These are phyloP conservation scores for Vicia villosa DNA, from an alignment of 306 rosid genomes.

Conservation along the genomic window DNA sequence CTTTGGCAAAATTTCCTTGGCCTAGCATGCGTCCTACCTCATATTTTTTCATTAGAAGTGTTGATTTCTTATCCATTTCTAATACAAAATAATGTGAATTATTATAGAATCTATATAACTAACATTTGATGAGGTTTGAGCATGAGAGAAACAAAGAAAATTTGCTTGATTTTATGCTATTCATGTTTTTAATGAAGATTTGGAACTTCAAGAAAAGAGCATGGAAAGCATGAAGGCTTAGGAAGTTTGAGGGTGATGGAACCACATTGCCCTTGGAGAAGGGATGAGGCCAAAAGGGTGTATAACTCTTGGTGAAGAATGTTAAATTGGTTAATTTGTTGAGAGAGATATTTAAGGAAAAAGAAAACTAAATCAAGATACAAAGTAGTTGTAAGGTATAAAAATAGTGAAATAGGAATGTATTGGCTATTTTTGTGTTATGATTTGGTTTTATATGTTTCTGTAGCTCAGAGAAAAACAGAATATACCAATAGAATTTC, in stretches of 20 bases:
- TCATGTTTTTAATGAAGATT: background rate
- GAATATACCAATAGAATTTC: no score
- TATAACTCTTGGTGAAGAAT: background rate
- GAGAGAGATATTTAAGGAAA: constrained; percentile 27
- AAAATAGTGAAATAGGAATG: constrained; percentile 20
- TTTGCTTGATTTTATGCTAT: background rate
- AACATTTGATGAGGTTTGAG: background rate
- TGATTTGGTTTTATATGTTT: no score
- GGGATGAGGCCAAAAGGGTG: constrained; percentile 25
- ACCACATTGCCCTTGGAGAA: constrained; percentile 28
- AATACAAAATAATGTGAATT: background rate
- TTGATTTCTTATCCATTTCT: constrained; percentile 35
- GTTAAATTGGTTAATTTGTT: constrained; percentile 19
- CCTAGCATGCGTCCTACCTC: constrained; percentile 63
- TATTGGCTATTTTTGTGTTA: no score
- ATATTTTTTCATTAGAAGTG: constrained; percentile 52
- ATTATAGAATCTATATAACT: background rate
- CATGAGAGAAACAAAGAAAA: background rate
- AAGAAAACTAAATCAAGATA: constrained; percentile 25
- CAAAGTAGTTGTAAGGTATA: constrained; percentile 2
- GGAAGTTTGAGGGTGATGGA: constrained; percentile 13
- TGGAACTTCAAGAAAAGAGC: background rate
- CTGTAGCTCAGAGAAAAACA: no score
- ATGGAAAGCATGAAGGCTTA: constrained; percentile 17
- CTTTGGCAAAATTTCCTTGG: constrained; percentile 64